phyloP scores from a whole-genome alignment of 2,329 filamentous ascomycete genomes.

The Epicoccum sorghinum region DNA sequence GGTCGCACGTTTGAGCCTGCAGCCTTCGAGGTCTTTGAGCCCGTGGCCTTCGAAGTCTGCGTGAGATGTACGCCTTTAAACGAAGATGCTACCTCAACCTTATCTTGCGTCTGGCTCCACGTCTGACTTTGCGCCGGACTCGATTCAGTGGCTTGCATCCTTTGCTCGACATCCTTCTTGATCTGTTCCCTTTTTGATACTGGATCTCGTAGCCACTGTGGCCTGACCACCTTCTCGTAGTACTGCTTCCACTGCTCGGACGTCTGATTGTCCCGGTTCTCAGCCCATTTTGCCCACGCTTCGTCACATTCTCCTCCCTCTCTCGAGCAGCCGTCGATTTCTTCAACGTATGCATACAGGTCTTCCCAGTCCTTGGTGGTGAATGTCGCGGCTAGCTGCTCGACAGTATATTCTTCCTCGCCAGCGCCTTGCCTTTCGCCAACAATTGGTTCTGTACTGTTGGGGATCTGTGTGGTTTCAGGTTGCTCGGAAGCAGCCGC shows the following conservation, averaged over 20 bases:
- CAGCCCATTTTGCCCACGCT: conserved; percentile 35
- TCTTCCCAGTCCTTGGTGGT: conserved; percentile 37
- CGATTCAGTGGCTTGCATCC: not conserved
- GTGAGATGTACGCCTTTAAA: too few relatives aligned
- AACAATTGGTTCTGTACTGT: not conserved
- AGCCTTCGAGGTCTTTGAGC: too few relatives aligned
- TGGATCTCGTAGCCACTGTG: conserved; percentile 39
- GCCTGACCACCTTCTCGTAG: conserved; percentile 42
- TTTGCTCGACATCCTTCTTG: conserved; percentile 23
- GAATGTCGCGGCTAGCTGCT: conserved; percentile 33
- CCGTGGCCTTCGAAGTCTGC: too few relatives aligned
- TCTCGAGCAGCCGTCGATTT: conserved; percentile 19
- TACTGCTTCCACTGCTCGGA: conserved; percentile 43
- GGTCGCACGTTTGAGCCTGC: too few relatives aligned
- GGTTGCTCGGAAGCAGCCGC: not conserved
- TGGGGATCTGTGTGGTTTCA: not conserved
- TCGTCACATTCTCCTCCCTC: conserved; percentile 15
- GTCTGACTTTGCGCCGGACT: conserved; percentile 13
- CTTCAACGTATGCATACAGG: conserved; percentile 36
- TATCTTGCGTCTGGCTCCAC: conserved; percentile 1
- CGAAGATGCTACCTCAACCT: too few relatives aligned
- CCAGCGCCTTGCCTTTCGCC: not conserved
- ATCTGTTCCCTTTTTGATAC: conserved; percentile 31
- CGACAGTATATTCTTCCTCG: conserved; percentile 23
- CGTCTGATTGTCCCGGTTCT: conserved; percentile 25